phyloP scores from a whole-genome alignment of 129 eudicot genomes.

The Solidago caesia region DNA sequence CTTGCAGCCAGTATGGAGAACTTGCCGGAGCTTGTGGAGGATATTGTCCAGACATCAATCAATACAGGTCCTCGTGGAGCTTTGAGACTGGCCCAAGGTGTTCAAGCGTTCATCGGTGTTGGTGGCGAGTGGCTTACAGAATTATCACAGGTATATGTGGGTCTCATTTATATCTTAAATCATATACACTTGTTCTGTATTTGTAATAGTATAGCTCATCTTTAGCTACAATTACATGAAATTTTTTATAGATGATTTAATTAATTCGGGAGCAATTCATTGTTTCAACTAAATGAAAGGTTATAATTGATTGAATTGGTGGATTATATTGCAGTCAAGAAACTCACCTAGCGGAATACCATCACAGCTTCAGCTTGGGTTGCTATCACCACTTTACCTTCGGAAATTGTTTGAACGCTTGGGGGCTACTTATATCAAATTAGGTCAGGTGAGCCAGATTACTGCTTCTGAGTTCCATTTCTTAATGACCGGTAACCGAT shows the following conservation, averaged over 20 bases:
- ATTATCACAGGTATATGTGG: slow-evolving; percentile 65
- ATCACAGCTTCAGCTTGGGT: slow-evolving; percentile 82
- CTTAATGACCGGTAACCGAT: no score
- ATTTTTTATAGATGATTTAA: background rate
- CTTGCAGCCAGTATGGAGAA: slow-evolving; percentile 67
- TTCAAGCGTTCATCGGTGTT: slow-evolving; percentile 95
- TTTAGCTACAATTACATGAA: slow-evolving; percentile 4
- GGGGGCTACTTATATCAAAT: slow-evolving; percentile 94
- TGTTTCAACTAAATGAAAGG: background rate
- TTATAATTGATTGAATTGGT: slow-evolving; percentile 14
- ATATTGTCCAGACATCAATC: slow-evolving; percentile 81
- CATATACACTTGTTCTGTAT: background rate
- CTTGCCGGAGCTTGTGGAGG: slow-evolving; percentile 92
- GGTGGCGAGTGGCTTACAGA: slow-evolving; percentile 96
- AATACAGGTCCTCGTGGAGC: slow-evolving; percentile 98
- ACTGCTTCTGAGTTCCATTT: background rate
- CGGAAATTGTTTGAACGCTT: slow-evolving; percentile 89
- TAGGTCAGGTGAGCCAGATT: slow-evolving; percentile 75
- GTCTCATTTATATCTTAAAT: slow-evolving; percentile 4
- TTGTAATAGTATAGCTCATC: background rate
- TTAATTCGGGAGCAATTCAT: background rate
- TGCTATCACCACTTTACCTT: slow-evolving; percentile 80
- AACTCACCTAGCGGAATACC: slow-evolving; percentile 58
- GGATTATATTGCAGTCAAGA: slow-evolving; percentile 48
- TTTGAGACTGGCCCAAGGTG: slow-evolving; percentile 84